Conservation (phyloP, 495 filamentous ascomycete genomes). For the Physcia stellaris region DNA sequence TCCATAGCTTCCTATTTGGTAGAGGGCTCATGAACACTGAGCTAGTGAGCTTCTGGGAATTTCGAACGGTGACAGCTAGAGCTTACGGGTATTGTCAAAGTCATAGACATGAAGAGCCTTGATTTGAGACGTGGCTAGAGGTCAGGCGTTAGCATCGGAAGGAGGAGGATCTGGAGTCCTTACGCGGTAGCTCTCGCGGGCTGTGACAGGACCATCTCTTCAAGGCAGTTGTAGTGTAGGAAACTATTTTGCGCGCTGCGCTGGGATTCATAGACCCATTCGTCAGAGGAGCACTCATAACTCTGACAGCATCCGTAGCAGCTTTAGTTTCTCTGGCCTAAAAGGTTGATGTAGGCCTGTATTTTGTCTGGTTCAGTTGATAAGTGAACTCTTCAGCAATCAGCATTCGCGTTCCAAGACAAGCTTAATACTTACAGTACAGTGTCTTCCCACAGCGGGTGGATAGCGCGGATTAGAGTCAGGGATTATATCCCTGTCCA, state of each 20-base stretch:
- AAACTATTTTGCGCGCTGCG: slow-evolving; percentile 11
- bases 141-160: background rate
- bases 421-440: too few species aligned
- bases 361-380: too few species aligned
- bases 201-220: slow-evolving; percentile 72
- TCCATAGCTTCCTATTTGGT: slow-evolving; percentile 84
- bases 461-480: too few species aligned
- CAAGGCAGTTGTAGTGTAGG: slow-evolving; percentile 57
- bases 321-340: too few species aligned
- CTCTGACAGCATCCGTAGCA: background rate
- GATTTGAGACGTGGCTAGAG: slow-evolving; percentile 48
- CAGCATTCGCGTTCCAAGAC: too few species aligned
- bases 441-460: too few species aligned
- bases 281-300: slow-evolving; percentile 5
- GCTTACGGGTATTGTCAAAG: slow-evolving; percentile 90
- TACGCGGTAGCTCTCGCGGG: slow-evolving; percentile 55
- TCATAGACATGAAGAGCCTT: slow-evolving; percentile 87
- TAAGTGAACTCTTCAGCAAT: too few species aligned
- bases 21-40: slow-evolving; percentile 82
- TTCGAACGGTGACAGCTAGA: background rate
- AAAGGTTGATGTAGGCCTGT: too few species aligned
- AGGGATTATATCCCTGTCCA: too few species aligned
- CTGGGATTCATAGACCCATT: slow-evolving; percentile 6
- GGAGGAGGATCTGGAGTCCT: slow-evolving; percentile 3
- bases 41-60: background rate